A percentile compares a stretch with the other conserved stretches of the same genome.
Conservation (phyloP, 1,284 basidiomycete genomes). For the Pholiota adiposa region DNA sequence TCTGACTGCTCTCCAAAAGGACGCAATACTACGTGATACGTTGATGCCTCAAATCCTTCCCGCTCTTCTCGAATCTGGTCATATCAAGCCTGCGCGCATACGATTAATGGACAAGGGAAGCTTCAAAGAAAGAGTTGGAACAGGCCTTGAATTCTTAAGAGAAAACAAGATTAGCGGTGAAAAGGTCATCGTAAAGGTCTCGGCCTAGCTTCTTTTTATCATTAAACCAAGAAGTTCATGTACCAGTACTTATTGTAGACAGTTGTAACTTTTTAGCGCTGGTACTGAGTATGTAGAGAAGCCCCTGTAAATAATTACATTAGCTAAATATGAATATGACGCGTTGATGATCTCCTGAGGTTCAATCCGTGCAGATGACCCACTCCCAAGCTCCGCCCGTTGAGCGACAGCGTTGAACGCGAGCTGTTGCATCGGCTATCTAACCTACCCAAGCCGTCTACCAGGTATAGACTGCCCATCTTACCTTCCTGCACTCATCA, state of each 20-base stretch:
- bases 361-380: neutral
- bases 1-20: slow-evolving; percentile 29
- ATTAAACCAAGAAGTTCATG: neutral
- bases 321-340: neutral
- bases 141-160: slow-evolving; percentile 46
- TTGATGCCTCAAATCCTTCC: slow-evolving; percentile 51
- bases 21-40: slow-evolving; percentile 43
- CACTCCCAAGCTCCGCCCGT: neutral
- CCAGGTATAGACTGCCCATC: neutral
- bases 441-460: neutral
- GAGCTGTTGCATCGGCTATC: neutral
- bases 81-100: slow-evolving; percentile 45
- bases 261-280: too few relatives aligned
- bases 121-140: slow-evolving; percentile 42
- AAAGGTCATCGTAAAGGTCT: slow-evolving; percentile 44
- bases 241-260: neutral
- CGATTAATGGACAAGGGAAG: slow-evolving; percentile 46
- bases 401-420: neutral
- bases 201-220: neutral
- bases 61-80: slow-evolving; percentile 37
- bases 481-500: neutral
- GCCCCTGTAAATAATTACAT: neutral
- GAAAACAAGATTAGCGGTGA: slow-evolving; percentile 52
- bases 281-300: neutral
- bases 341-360: neutral